A percentile compares a stretch with the other conserved stretches of the same genome.
Evolutionary conservation across 345 rosid species (phyloP).

Genomic region (Ceriops tagal): DNA sequence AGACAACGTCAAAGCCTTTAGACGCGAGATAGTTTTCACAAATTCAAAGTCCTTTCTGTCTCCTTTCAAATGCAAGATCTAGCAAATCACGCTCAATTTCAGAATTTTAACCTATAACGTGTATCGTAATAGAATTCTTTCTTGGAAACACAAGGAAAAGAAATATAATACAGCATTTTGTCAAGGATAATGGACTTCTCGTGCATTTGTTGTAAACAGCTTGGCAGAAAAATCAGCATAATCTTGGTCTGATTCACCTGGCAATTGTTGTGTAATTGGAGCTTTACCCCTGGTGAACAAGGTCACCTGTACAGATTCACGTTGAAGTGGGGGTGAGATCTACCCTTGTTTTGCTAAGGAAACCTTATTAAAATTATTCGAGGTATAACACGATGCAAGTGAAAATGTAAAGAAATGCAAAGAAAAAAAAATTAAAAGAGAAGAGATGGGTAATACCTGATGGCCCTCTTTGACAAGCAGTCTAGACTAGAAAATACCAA

Average conservation of each 20-base stretch:
- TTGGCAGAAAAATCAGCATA: constrained; percentile 80
- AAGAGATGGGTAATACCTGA: constrained; percentile 39
- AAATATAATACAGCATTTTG: neutral
- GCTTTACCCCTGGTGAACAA: constrained; percentile 93
- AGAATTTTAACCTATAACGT: neutral
- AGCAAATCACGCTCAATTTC: constrained; percentile 23
- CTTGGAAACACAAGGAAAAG: neutral
- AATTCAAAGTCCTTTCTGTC: constrained; percentile 90
- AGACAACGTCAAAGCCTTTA: constrained; percentile 86
- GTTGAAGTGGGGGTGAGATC: neutral
- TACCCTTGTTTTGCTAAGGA: neutral
- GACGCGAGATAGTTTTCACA: constrained; percentile 93
- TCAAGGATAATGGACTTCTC: neutral
- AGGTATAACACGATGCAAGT: no score
- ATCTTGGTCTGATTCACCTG: constrained; percentile 87
- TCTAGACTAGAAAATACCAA: constrained; percentile 79
- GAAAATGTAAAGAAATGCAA: neutral
- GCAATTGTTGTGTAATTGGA: constrained; percentile 78
- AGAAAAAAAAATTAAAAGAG: neutral
- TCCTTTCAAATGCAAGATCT: constrained; percentile 94
- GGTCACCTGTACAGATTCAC: constrained; percentile 56
- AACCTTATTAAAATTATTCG: neutral
- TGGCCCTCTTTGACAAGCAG: constrained; percentile 91
- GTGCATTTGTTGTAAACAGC: constrained; percentile 33
- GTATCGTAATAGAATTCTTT: neutral